phyloP scores from a whole-genome alignment of 352 stramenopile genomes.

The Elongisporangium prolatum region DNA sequence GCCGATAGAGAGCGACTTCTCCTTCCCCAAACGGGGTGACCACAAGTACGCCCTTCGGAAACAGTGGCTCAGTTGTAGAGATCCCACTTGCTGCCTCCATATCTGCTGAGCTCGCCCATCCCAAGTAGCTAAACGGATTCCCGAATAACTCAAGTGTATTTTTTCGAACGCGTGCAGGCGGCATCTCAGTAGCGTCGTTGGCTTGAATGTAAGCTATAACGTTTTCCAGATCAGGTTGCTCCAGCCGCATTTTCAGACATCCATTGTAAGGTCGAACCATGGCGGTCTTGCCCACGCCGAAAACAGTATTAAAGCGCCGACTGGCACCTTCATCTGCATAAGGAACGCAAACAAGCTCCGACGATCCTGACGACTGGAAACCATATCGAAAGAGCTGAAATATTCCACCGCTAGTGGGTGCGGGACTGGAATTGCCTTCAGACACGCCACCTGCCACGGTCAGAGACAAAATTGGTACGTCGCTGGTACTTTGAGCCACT shows the following conservation, averaged over 20 bases:
- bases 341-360: constrained; percentile 9
- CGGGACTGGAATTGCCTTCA: neutral
- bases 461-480: constrained; percentile 30
- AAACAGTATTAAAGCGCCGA: constrained; percentile 48
- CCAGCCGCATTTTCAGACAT: constrained; percentile 36
- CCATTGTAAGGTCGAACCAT: constrained; percentile 52
- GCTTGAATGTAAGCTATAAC: constrained; percentile 52
- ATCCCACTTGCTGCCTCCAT: neutral
- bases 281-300: constrained; percentile 40
- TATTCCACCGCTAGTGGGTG: constrained; percentile 45
- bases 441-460: neutral
- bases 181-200: constrained; percentile 23
- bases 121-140: constrained; percentile 68
- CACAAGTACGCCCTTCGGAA: constrained; percentile 43
- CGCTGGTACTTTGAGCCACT: constrained; percentile 22
- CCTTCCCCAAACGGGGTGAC: constrained; percentile 66
- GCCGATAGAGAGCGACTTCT: constrained; percentile 39
- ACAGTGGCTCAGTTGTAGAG: constrained; percentile 18
- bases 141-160: constrained; percentile 73
- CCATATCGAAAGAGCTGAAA: constrained; percentile 70
- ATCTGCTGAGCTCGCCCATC: constrained; percentile 9
- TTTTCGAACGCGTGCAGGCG: constrained; percentile 23
- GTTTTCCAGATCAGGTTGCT: constrained; percentile 36
- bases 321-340: constrained; percentile 42
- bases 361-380: constrained; percentile 22